These are phyloP conservation scores for Chaetomiaceae sp. DNA, from an alignment of 2,329 filamentous ascomycete species.

Conservation along the genomic window DNA sequence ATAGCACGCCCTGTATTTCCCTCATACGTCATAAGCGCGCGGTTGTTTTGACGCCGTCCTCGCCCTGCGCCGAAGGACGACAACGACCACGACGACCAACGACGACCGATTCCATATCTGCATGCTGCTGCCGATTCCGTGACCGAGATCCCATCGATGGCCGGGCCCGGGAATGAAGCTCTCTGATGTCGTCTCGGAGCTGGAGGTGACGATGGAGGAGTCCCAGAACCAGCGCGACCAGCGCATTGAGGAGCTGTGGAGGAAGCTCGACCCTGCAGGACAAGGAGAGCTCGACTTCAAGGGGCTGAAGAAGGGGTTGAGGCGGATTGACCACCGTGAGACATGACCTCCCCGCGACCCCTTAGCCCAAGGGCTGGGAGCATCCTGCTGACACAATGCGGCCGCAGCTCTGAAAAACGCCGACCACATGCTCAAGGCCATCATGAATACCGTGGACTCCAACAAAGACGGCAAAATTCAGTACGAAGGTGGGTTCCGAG, in stretches of 20 bases:
- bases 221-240: conserved; percentile 73
- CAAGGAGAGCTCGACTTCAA: conserved; percentile 79
- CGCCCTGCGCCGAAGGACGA: background rate
- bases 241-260: conserved; percentile 80
- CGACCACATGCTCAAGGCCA: conserved; percentile 73
- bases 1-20: conserved; percentile 7
- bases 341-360: conserved; percentile 9
- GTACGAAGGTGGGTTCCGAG: conserved; percentile 63
- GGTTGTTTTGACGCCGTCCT: background rate
- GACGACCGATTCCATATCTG: background rate
- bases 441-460: conserved; percentile 75
- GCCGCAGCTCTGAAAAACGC: conserved; percentile 75
- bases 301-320: conserved; percentile 77
- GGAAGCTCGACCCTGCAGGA: conserved; percentile 68
- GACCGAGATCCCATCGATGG: conserved; percentile 34
- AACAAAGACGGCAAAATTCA: conserved; percentile 87
- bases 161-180: conserved; percentile 35
- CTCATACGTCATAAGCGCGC: conserved; percentile 23
- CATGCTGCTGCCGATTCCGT: conserved; percentile 10
- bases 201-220: conserved; percentile 66
- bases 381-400: conserved; percentile 11
- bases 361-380: background rate
- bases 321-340: conserved; percentile 86
- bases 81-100: conserved; percentile 1
- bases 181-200: conserved; percentile 47